Evolutionary conservation across 768 basidiomycete genomes (phyloP), one percentile per base, ranked within the genome.

Genomic region (Xerocomus potaroensis): DNA sequence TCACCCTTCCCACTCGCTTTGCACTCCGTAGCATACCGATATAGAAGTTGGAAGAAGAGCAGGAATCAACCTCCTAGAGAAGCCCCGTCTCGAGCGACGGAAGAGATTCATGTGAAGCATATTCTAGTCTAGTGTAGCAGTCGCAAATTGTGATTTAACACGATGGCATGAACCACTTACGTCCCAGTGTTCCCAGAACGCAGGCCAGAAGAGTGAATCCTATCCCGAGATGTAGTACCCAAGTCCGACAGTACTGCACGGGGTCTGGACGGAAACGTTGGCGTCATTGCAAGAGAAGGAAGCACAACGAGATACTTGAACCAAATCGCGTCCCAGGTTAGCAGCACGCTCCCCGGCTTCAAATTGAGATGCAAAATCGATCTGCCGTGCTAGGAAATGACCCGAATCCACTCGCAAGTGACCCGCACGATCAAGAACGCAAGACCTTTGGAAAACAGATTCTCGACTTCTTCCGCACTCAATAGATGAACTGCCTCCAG

Each of bases 101-200:
- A 1, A 98, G 73, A 0, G 90, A 87, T 63, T 97, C 95, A 0
- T 95, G 95, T 0, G 91, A 83, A 12, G 87, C 79, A 58, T 88
- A 94, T 71, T 95, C 92, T 42, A 96, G 72, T 1, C 87, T 89
- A 42, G 24, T 16, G 12, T 5, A 33, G 14, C 18, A 14, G 3
- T 16, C 22, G 22, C 49, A 6, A 54, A n/a, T n/a, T n/a, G n/a
- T n/a, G n/a, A n/a, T n/a, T n/a, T n/a, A n/a, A n/a, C n/a, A n/a
- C n/a, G n/a, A n/a, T n/a, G n/a, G n/a, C n/a, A n/a, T n/a, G n/a
- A 45, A 29, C n/a, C 3, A 76, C 87, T 61, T 57, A 89, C 80
- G 94, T 97, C 59, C 94, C 94, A 9, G 94, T 96, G 58, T 93
- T 91, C n/a, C 94, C 94, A 3, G 89, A 87, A 19, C 94, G 78